Base-by-base conservation (phyloP, 352 stramenopile genomes). In the Globisporangium ultimum region DNA sequence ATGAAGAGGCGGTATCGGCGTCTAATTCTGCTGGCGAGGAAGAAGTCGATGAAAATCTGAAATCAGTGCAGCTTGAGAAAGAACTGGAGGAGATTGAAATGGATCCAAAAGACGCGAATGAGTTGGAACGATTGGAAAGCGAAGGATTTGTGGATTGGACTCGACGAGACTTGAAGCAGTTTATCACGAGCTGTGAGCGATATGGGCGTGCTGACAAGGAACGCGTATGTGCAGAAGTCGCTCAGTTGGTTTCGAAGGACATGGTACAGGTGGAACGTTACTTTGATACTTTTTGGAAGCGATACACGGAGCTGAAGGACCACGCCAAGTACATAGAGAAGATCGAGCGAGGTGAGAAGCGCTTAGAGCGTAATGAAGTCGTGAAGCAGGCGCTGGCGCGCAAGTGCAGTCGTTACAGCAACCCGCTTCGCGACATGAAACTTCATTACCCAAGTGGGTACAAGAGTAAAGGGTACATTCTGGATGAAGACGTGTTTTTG, bases 401-500 rank as follows among this genome's bases (percentile, higher is more conserved):
- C 50, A 99, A 99, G 67, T 93, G 84, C 63, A 97, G 95, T 60
- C 80, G 93, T 36, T 97, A 98, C 82, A 87, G 94, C 38, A 97
- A 98, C 61, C 84, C 89, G n/a, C 75, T 93, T 59, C 84, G 81
- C 55, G 82, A 93, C 57, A 93, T 96, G 86, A 90, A 89, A 45
- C 70, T 96, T 24, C 70, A 91, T 43, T 96, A 96, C 64, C 83
- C 84, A 38, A 90, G 80, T 48, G 87, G 88, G 38, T 89, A 96
- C 74, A 97, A 97, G 78, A 97, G 96, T 81, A 90, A 96, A 71
- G 91, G 85, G 0, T 99, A 97, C 66, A 98, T 96, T 38, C 84
- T 98, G 60, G 97, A 99, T 55, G 97, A 99, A 67, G 97, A 99
- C 73, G 91, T 97, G 24, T 99, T 99, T 67, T 76, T 99, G 28